These are phyloP conservation scores for Mycena pura DNA, from an alignment of 768 basidiomycete genomes.

Conservation along the genomic window DNA sequence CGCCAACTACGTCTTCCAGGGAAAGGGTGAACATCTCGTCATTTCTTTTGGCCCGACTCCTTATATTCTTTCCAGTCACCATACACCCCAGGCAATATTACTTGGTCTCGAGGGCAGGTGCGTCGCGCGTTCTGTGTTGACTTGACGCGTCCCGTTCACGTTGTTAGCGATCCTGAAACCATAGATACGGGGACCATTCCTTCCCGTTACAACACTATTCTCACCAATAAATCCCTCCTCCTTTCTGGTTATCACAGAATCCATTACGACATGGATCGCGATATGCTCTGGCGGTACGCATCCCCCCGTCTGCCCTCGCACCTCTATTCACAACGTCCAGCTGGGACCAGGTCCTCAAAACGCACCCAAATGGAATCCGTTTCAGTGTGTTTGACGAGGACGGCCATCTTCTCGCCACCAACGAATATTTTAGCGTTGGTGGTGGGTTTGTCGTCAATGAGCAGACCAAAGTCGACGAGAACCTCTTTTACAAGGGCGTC, in stretches of 20 bases:
- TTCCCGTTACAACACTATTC: constrained; percentile 73
- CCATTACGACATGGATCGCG: constrained; percentile 84
- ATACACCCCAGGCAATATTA: constrained; percentile 86
- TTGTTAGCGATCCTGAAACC: constrained; percentile 94
- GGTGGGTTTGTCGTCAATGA: constrained; percentile 97
- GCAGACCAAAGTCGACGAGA: constrained; percentile 93
- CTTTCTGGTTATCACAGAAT: constrained; percentile 81
- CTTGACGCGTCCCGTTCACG: constrained; percentile 49
- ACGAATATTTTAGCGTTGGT: constrained; percentile 94
- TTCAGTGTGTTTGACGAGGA: constrained; percentile 83
- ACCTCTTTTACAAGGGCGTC: constrained; percentile 92
- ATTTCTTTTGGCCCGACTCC: neutral
- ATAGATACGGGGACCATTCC: constrained; percentile 88
- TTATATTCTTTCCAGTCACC: constrained; percentile 58
- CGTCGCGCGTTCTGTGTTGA: neutral
- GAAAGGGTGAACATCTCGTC: constrained; percentile 63
- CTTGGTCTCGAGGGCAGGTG: constrained; percentile 74
- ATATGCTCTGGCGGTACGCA: constrained; percentile 87
- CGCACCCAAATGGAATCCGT: constrained; percentile 92
- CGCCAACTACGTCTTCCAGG: constrained; percentile 51
- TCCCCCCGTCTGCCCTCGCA: neutral
- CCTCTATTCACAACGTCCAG: neutral
- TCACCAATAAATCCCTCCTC: constrained; percentile 66
- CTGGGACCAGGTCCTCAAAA: constrained; percentile 82
- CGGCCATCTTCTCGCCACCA: constrained; percentile 91